A percentile compares a stretch with the other conserved stretches of the same genome.
phyloP scores from a whole-genome alignment of 2,329 filamentous ascomycete species.

The Coniochaeta pulveracea region DNA sequence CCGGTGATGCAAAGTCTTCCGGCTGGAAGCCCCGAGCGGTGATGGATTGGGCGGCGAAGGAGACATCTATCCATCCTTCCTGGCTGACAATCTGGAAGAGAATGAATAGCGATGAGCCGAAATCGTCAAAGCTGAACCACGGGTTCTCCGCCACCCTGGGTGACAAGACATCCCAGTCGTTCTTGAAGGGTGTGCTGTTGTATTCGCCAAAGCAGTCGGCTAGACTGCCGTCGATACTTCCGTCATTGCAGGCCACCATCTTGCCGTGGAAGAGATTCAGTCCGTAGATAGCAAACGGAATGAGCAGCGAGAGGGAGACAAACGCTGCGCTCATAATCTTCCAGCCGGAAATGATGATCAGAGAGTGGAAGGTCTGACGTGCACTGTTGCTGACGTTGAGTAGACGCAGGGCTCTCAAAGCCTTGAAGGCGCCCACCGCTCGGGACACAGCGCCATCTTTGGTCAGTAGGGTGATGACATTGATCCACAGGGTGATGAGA shows the following conservation, averaged over 20 bases:
- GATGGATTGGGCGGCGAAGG: constrained; percentile 73
- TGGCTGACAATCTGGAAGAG: constrained; percentile 98
- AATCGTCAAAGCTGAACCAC: constrained; percentile 89
- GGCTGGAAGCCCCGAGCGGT: constrained; percentile 69
- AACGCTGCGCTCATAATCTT: constrained; percentile 89
- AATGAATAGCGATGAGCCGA: constrained; percentile 86
- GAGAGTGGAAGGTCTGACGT: constrained; percentile 89
- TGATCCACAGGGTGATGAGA: constrained; percentile 88
- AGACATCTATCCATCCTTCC: constrained; percentile 95
- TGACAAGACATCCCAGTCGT: constrained; percentile 67
- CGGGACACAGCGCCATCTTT: constrained; percentile 78
- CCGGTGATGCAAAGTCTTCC: constrained; percentile 54
- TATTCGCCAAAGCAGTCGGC: constrained; percentile 79
- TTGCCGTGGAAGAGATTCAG: constrained; percentile 84
- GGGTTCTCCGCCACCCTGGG: constrained; percentile 73
- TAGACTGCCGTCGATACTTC: constrained; percentile 44
- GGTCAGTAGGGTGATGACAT: constrained; percentile 71
- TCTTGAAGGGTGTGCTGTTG: constrained; percentile 59
- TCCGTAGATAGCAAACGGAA: constrained; percentile 94
- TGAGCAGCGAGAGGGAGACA: constrained; percentile 85
- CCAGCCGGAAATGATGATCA: constrained; percentile 88
- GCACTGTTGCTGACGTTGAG: constrained; percentile 96
- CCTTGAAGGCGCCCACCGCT: constrained; percentile 94
- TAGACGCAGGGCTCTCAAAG: constrained; percentile 77
- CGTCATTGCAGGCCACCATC: constrained; percentile 72